A percentile compares a stretch with the other conserved stretches of the same genome.
Conservation (phyloP, 768 basidiomycete genomes). For the Mycena olivaceomarginata region DNA sequence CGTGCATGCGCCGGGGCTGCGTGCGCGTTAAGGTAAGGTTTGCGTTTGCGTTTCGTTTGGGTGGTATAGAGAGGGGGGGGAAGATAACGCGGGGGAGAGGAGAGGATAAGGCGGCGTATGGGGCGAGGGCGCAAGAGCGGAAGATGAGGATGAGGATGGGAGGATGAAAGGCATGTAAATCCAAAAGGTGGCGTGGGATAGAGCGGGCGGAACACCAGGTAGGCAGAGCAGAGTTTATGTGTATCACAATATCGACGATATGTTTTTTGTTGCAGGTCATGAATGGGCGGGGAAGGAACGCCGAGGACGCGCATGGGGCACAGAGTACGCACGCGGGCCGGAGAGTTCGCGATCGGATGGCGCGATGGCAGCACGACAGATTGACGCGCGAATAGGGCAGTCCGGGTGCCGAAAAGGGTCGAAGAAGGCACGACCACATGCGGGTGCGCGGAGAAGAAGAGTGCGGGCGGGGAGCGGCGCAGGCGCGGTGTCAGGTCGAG, state of each 20-base stretch:
- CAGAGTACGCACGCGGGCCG: too few relatives aligned
- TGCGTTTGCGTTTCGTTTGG: too few relatives aligned
- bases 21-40: background rate
- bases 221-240: too few relatives aligned
- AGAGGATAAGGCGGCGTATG: background rate
- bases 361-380: background rate
- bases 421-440: background rate
- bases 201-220: slow-evolving; percentile 21
- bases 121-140: background rate
- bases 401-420: slow-evolving; percentile 12
- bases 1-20: slow-evolving; percentile 82
- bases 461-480: background rate
- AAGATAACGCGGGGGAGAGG: background rate
- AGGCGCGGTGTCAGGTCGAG: background rate
- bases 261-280: too few relatives aligned
- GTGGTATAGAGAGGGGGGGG: background rate
- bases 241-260: too few relatives aligned
- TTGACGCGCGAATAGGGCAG: slow-evolving; percentile 8
- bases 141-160: background rate
- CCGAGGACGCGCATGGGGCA: too few relatives aligned
- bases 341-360: background rate
- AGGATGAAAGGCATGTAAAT: background rate
- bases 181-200: background rate
- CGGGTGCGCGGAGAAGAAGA: slow-evolving; percentile 17
- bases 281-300: background rate